phyloP scores from a whole-genome alignment of 169 alveolate species.

The Amoebophrya sp. region DNA sequence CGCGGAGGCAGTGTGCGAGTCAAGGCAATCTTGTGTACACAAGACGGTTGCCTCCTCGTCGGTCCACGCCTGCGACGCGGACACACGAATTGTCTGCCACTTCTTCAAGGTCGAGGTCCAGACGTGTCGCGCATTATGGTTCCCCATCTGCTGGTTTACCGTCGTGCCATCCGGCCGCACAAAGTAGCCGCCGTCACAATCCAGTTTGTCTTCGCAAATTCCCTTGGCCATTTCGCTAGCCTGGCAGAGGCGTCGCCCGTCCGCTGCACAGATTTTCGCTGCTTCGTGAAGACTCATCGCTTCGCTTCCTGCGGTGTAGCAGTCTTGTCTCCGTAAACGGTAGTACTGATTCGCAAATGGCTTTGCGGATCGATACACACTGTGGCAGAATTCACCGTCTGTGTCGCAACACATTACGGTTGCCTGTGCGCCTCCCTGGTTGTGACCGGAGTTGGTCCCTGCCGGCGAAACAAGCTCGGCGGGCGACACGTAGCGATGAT shows the following conservation, averaged over 20 bases:
- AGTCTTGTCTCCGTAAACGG: background rate
- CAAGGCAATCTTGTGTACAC: background rate
- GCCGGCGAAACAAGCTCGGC: background rate
- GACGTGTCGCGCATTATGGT: background rate
- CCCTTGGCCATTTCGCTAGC: background rate
- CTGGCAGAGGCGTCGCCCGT: background rate
- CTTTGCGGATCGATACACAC: background rate
- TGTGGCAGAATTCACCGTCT: background rate
- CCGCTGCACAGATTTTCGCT: background rate
- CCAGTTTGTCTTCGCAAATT: background rate
- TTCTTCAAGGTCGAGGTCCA: background rate
- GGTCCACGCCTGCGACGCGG: background rate
- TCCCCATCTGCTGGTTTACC: background rate
- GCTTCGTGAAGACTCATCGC: background rate
- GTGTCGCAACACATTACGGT: conserved; percentile 6
- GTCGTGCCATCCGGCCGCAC: background rate
- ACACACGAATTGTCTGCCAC: background rate
- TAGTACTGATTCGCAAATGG: background rate
- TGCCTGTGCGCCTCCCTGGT: background rate
- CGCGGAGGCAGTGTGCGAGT: background rate
- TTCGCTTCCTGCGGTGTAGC: background rate
- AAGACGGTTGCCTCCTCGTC: background rate
- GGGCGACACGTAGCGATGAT: background rate
- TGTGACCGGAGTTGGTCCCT: too few species aligned
- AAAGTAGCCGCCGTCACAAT: background rate